phyloP scores from a whole-genome alignment of 2,329 filamentous ascomycete species.

The Claviceps maximensis region DNA sequence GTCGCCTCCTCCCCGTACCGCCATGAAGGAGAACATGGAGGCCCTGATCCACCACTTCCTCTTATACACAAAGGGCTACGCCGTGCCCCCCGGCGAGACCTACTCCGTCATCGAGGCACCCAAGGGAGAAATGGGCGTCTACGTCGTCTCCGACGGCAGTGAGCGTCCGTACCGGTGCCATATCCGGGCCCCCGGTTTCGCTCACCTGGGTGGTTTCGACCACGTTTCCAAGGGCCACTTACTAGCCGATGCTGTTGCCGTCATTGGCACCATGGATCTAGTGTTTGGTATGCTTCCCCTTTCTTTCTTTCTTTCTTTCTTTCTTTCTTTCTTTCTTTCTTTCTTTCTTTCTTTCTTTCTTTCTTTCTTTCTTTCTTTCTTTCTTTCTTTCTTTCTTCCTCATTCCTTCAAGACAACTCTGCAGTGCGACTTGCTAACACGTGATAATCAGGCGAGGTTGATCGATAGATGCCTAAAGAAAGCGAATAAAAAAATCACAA shows the following conservation, averaged over 20 bases:
- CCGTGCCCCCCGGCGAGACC: conserved; percentile 92
- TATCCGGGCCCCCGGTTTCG: conserved; percentile 92
- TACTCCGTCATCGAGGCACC: conserved; percentile 98
- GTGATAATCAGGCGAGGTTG: conserved; percentile 41
- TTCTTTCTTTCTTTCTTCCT: not conserved
- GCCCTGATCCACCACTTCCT: conserved; percentile 98
- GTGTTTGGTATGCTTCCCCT: conserved; percentile 56
- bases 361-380: too few relatives aligned
- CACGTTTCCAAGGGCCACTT: conserved; percentile 86
- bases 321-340: not conserved
- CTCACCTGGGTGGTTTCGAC: conserved; percentile 87
- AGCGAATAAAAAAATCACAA: conserved; percentile 16
- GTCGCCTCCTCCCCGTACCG: conserved; percentile 81
- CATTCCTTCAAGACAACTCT: too few relatives aligned
- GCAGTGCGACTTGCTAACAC: not conserved
- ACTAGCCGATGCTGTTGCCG: conserved; percentile 89
- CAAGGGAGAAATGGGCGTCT: conserved; percentile 99
- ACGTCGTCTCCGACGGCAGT: conserved; percentile 86
- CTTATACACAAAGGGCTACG: conserved; percentile 96
- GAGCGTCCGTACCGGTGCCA: conserved; percentile 96
- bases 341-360: not conserved
- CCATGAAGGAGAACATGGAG: conserved; percentile 99
- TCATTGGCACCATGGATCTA: conserved; percentile 83
- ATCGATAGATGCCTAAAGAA: conserved; percentile 31
- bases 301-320: too few relatives aligned